Conservation (phyloP, 169 alveolate species). For the Pseudocohnilembus persalinus region DNA sequence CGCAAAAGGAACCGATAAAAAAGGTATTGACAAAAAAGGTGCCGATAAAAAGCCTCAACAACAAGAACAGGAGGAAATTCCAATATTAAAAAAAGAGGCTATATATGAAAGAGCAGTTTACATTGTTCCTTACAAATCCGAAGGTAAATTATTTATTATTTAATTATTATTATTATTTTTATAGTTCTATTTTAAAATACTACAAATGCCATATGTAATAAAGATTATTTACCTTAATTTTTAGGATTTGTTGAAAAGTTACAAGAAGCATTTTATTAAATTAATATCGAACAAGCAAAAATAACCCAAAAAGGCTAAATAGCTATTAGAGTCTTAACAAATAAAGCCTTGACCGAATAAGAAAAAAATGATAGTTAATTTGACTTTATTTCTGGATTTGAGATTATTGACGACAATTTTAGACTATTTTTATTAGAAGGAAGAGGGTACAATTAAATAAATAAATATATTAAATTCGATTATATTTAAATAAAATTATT, state of each 20-base stretch:
- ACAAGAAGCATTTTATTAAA: conserved; percentile 33
- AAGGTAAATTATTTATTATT: no score
- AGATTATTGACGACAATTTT: conserved; percentile 63
- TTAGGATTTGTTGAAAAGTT: conserved; percentile 41
- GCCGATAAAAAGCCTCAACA: neutral
- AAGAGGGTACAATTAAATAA: conserved; percentile 26
- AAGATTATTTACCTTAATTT: no score
- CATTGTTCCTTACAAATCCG: conserved; percentile 55
- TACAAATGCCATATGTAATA: neutral
- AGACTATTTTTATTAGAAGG: conserved; percentile 78
- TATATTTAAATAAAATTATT: no score
- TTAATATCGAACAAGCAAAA: conserved; percentile 47
- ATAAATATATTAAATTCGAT: no score
- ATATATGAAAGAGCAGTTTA: conserved; percentile 62
- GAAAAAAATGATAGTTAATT: conserved; percentile 59
- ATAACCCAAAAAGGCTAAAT: conserved; percentile 16
- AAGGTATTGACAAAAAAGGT: conserved; percentile 7
- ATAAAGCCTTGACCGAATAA: conserved; percentile 62
- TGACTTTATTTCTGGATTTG: conserved; percentile 75
- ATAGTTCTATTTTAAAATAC: no score
- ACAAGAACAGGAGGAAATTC: neutral
- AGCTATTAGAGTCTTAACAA: conserved; percentile 51
- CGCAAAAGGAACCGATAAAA: no score
- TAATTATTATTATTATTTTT: no score
- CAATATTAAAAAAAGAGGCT: neutral